Evolutionary conservation across 1,284 basidiomycete species (phyloP), one percentile per base, ranked within the genome.

Genomic region (Ganoderma resinaceum): DNA sequence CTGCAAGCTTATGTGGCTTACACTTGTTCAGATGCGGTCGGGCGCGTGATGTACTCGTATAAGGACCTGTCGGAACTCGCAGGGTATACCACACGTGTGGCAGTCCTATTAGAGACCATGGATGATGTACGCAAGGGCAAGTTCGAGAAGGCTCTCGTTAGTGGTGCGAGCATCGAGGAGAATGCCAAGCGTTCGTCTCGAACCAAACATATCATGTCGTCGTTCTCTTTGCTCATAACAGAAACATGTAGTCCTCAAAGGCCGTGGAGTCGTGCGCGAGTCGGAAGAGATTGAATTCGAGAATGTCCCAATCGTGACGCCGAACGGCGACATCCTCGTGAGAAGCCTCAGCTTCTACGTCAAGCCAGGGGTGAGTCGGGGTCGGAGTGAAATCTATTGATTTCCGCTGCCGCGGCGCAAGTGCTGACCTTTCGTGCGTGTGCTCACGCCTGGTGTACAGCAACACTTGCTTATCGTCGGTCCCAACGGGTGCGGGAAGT

Each of bases 31-130:
- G 92, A 94, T 82, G 92, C 92, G 3, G 90, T 94, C 72, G 92
- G 92, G 60, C 88, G 92, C 29, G 86, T 93, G 9, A 97, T 99
- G 95, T 98, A 97, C 80, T 96, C 95, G 16, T 99, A 98, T 85
- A 98, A 95, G 85, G 96, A 98, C 79, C 85, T 99, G 4, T 92
- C 95, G 7, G 97, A 99, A 80, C 88, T 99, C 38, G 96, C 97
- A 1, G 97, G 97, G 14, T 98, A 98, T 80, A 98, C 97, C 0
- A 89, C 96, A 0, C 91, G 97, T 23, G 97, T 99, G 0, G 91
- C 94, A 31, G 89, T 93, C 61, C 86, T 99, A 12, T 86, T 99
- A 9, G 95, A 97, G 66, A 95, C 96, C 0, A 98, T 99, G 92
- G 87, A 92, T 20, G 96, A 97, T 68, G 89, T 98, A 55, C 90